Percentiles rank a stretch among this genome's conserved stretches.
Evolutionary conservation across 768 basidiomycete genomes (phyloP).

Genomic region (Chalciporus sphaerocephalus): DNA sequence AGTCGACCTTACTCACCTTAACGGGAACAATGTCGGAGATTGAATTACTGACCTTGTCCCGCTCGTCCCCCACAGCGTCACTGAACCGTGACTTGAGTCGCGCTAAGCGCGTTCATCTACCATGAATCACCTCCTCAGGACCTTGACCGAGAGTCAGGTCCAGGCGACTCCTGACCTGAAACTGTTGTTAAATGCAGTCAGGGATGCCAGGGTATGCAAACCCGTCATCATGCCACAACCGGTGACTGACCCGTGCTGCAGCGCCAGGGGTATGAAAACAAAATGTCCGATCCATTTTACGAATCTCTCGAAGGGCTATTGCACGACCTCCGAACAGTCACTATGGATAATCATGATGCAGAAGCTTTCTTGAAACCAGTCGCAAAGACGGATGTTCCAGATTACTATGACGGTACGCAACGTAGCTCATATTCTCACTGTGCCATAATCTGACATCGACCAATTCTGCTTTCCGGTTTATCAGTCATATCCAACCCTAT

Average conservation of each 20-base stretch:
- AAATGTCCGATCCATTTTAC: slow-evolving; percentile 84
- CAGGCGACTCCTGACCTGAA: slow-evolving; percentile 70
- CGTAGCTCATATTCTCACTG: background rate
- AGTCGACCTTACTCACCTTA: too few species aligned
- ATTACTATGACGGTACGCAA: slow-evolving; percentile 84
- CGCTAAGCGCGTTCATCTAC: slow-evolving; percentile 26
- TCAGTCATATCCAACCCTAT: slow-evolving; percentile 91
- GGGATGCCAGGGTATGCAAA: slow-evolving; percentile 77
- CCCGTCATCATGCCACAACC: slow-evolving; percentile 12
- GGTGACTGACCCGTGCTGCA: slow-evolving; percentile 29
- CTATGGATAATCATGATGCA: slow-evolving; percentile 82
- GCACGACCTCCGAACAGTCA: slow-evolving; percentile 75
- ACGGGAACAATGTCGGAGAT: slow-evolving; percentile 22
- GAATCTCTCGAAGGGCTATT: slow-evolving; percentile 90
- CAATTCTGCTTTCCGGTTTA: background rate
- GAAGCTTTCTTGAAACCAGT: slow-evolving; percentile 94
- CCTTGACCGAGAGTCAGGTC: slow-evolving; percentile 73
- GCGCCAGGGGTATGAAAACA: slow-evolving; percentile 53
- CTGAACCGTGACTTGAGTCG: slow-evolving; percentile 14
- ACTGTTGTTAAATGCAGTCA: slow-evolving; percentile 77
- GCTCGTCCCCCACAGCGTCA: slow-evolving; percentile 32
- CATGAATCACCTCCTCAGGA: slow-evolving; percentile 67
- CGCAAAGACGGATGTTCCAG: slow-evolving; percentile 81
- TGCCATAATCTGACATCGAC: slow-evolving; percentile 3
- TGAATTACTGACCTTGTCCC: slow-evolving; percentile 28